A percentile compares a stretch with the other conserved stretches of the same genome.
Conservation (phyloP, 2,329 filamentous ascomycete species). For the Thermothelomyces thermophilus region DNA sequence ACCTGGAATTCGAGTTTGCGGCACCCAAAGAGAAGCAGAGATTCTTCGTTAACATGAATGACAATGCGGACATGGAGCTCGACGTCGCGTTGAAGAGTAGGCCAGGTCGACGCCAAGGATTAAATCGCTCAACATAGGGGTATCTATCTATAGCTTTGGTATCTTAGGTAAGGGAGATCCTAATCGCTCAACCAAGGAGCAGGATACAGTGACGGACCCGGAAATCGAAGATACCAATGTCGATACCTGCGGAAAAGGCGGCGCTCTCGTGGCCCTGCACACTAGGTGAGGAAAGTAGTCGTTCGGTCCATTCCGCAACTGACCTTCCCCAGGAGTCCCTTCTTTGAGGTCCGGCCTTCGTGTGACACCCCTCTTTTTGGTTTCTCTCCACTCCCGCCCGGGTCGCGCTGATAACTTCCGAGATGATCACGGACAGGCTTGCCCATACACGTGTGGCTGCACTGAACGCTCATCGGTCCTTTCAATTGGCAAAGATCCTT, state of each 20-base stretch:
- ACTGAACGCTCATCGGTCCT: not conserved
- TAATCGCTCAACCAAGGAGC: slow-evolving; percentile 12
- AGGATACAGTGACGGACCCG: not conserved
- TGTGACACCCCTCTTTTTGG: no score
- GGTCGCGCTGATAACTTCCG: not conserved
- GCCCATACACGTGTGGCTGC: not conserved
- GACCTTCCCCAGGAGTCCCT: not conserved
- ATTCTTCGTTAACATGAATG: no score
- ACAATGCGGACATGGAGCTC: no score
- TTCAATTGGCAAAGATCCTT: slow-evolving; percentile 62
- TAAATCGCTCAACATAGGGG: slow-evolving; percentile 23
- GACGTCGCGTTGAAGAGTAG: no score
- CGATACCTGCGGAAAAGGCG: not conserved
- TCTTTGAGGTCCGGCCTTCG: not conserved
- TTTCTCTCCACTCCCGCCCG: no score
- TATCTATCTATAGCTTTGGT: slow-evolving; percentile 26
- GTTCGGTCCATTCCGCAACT: not conserved
- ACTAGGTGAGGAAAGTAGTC: not conserved
- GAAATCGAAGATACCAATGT: not conserved
- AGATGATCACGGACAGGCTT: not conserved
- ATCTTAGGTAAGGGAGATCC: slow-evolving; percentile 15
- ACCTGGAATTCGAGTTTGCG: no score
- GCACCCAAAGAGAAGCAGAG: no score
- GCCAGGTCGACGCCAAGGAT: not conserved
- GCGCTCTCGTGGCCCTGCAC: not conserved